Percentiles rank a stretch among this genome's conserved stretches.
Evolutionary conservation across 148 eudicot genomes (phyloP).

Genomic region (Rhododendron molle): DNA sequence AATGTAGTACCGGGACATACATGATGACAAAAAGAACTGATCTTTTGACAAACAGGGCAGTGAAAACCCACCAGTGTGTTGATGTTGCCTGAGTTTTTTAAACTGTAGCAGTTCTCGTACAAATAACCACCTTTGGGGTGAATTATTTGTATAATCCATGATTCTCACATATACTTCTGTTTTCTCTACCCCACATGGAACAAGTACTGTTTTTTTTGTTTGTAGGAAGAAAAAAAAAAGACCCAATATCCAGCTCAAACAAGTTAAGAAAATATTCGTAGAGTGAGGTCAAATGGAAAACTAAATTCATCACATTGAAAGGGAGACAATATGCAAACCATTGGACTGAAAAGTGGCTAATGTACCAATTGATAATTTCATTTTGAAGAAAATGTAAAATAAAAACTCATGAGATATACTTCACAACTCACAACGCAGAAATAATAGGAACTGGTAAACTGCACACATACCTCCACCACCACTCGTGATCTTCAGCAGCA

Average conservation of each 20-base stretch:
- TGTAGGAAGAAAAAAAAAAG: neutral
- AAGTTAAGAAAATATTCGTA: neutral
- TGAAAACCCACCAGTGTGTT: neutral
- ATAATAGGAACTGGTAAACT: neutral
- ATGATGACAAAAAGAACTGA: neutral
- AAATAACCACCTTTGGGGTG: neutral
- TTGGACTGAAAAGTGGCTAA: neutral
- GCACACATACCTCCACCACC: constrained; percentile 29
- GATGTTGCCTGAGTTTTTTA: neutral
- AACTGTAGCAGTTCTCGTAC: neutral
- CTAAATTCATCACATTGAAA: neutral
- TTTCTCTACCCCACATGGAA: neutral
- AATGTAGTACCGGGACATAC: neutral
- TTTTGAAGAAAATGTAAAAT: neutral
- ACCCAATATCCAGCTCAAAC: neutral
- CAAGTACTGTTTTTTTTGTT: neutral
- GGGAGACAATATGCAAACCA: neutral
- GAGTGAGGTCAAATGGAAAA: neutral
- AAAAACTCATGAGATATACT: neutral
- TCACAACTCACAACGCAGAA: neutral
- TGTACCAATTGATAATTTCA: neutral
- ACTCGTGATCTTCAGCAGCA: constrained; percentile 28
- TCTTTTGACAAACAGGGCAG: neutral
- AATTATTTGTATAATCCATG: neutral
- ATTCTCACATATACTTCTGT: no score